Evolutionary conservation across 441 rosid species (phyloP).

Genomic region (Omphalea diandra): DNA sequence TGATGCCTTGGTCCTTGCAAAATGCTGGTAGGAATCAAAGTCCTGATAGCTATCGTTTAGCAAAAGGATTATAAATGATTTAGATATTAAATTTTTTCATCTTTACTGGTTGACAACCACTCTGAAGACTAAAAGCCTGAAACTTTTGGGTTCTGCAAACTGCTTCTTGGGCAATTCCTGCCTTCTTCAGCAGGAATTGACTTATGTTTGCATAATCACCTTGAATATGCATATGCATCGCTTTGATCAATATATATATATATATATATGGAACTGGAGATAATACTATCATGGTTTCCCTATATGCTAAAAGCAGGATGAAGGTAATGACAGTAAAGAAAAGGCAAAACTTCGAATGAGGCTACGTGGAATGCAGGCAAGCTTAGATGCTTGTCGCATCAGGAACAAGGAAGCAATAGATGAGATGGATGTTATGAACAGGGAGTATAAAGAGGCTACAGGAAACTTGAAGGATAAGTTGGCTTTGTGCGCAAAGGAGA

Average conservation of each 20-base stretch:
- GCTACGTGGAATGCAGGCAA: slow-evolving; percentile 73
- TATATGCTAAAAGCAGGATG: slow-evolving; percentile 42
- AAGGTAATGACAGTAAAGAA: slow-evolving; percentile 41
- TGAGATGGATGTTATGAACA: slow-evolving; percentile 58
- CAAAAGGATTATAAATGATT: no score
- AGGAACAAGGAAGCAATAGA: slow-evolving; percentile 46
- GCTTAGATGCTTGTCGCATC: slow-evolving; percentile 54
- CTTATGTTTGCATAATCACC: no score
- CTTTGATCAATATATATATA: no score
- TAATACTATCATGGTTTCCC: neutral
- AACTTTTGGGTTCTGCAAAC: no score
- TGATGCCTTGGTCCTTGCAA: neutral
- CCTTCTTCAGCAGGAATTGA: no score
- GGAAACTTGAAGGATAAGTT: slow-evolving; percentile 52
- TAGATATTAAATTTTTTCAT: no score
- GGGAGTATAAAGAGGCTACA: slow-evolving; percentile 61
- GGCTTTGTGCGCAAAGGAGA: slow-evolving; percentile 54
- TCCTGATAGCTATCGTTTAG: no score
- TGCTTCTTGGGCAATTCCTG: no score
- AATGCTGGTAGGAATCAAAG: neutral
- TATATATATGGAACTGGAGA: neutral
- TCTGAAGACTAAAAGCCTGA: no score
- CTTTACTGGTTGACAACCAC: no score
- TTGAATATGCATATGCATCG: no score
- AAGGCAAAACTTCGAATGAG: slow-evolving; percentile 78